Evolutionary conservation across 2,329 filamentous ascomycete species (phyloP), one percentile per base, ranked within the genome.

Genomic region (Macroventuria anomochaeta): DNA sequence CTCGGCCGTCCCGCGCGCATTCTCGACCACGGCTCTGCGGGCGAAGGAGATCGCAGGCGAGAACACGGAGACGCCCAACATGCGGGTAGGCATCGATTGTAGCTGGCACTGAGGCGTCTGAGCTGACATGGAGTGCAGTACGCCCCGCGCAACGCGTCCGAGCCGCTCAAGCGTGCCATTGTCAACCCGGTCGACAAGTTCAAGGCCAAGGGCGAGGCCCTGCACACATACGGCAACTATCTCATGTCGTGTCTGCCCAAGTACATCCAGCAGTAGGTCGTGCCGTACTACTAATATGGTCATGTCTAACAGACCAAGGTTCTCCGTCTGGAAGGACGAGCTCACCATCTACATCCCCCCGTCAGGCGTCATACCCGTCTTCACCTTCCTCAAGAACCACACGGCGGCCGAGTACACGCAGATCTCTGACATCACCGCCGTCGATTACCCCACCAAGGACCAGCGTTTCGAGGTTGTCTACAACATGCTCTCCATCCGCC

Each of bases 291-390:
- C 8, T 8, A 6, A 18, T 2, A 8, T n/a, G 8, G 20, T 18
- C 26, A 29, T 36, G 21, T 42, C 51, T 36, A 12, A 31, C 8
- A 1, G 3, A 1, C n/a, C n/a, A 57, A 80, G 78, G 52, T 97
- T 97, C 81, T 96, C 93, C 11, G 93, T 99, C 50, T 99, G 95
- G 95, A 99, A 99, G 81, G 95, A 99, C 75, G 95, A 99, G 79
- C 86, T 99, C 74, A 92, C 89, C 67, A 91, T 97, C 75, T 93
- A 96, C 78, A 95, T 97, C 71, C 83, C 91, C 40, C 95, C 95
- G 1, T 80, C 89, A 31, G 95, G 91, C 64, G 87, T 97, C 67
- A 85, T 97, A 65, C 95, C 95, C 32, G 89, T 96, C 69, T 93
- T 99, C 77, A 86, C 85, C 57, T 99, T 99, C 81, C 83, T 99